Evolutionary conservation across 2,329 filamentous ascomycete species (phyloP).

Genomic region (Nakataea oryzae): DNA sequence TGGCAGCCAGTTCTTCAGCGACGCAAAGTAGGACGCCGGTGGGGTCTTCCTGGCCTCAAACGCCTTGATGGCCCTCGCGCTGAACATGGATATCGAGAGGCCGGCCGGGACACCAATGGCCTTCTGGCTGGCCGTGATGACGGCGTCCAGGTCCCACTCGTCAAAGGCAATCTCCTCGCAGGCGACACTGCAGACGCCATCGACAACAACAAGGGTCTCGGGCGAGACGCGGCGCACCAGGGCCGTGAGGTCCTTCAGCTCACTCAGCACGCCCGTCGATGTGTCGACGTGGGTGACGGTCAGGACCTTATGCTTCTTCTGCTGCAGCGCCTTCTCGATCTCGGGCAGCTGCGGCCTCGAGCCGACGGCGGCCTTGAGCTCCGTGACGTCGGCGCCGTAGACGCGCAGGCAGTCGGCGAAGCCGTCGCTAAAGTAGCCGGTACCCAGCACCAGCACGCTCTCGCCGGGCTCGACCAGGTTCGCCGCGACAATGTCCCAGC

Average conservation of each 20-base stretch:
- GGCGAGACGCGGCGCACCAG: conserved; percentile 80
- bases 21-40: conserved; percentile 85
- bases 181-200: conserved; percentile 94
- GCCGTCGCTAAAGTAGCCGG: conserved; percentile 92
- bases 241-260: conserved; percentile 75
- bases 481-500: conserved; percentile 93
- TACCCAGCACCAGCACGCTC: conserved; percentile 84
- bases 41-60: conserved; percentile 74
- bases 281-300: conserved; percentile 97
- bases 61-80: conserved; percentile 71
- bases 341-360: conserved; percentile 77
- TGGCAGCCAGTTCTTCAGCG: conserved; percentile 93
- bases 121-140: conserved; percentile 92
- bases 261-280: conserved; percentile 88
- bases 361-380: conserved; percentile 82
- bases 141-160: conserved; percentile 84
- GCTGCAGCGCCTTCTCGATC: conserved; percentile 77
- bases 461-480: conserved; percentile 87
- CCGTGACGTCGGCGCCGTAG: conserved; percentile 83
- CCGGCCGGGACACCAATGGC: conserved; percentile 93
- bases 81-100: conserved; percentile 89
- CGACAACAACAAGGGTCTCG: conserved; percentile 82
- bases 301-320: conserved; percentile 88
- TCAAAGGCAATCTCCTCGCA: conserved; percentile 95
- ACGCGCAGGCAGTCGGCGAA: conserved; percentile 87